Base-by-base conservation (phyloP, 768 basidiomycete species). In the Leccinum aurantiacum region DNA sequence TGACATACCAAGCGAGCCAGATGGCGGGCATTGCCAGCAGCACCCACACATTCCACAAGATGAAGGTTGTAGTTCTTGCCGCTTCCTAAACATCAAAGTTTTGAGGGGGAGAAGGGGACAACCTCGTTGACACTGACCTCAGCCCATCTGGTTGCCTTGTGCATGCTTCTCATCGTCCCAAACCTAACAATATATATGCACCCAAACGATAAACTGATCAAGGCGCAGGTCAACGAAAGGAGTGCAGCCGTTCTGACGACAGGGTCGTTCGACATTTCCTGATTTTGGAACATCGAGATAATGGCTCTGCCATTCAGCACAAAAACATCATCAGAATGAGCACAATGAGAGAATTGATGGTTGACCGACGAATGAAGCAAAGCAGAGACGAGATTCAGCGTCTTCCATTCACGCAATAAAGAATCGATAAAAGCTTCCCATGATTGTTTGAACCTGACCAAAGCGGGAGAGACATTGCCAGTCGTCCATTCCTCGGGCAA, bases 341-440 rank as follows among this genome's bases (percentile, higher is more conserved):
- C 13, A 14, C 8, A 8, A 38, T 7, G 14, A 19, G 31, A 6
- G 27, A 53, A 54, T 13, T 0, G 22, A 41, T 35, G 31, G 59
- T 57, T 54, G 17, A 76, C 80, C 29, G 56, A 82, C 81, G 82
- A 77, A 66, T 76, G 74, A 4, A 83, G 73, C 22, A 91, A 70
- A 7, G 87, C 90, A 13, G 88, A 90, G 19, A 91, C 83, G 19
- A 91, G 77, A 65, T 91, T 91, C 46, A 84, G 67, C 6, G 88
- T 90, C 75, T 90, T 90, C 88, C 88, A 90, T 65, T 90, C 89
- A 27, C 83, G 79, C 62, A 84, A 60, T n/a, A 91, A 75, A 1
- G 86, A 84, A 57, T 88, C 86, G 11, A 90, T 80, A 63, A 91
- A 90, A 0, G 67, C 72, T 71, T 91, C 90, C 90, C 90, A 91